Percentiles rank a stretch among this genome's conserved stretches.
phyloP scores from a whole-genome alignment of 2,329 filamentous ascomycete genomes.

The Clarireedia paspali region DNA sequence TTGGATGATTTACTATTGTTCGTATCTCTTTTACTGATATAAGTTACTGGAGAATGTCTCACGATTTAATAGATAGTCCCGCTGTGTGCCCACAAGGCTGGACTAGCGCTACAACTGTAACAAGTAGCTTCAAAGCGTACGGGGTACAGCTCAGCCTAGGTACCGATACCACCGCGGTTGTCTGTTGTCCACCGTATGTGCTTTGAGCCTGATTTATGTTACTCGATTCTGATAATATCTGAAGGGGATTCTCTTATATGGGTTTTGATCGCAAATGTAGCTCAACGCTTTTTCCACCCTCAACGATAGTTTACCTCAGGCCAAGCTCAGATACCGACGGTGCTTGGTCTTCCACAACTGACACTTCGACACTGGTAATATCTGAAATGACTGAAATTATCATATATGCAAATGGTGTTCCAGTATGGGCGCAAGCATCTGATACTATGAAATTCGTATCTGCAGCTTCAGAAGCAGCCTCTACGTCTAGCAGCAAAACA shows the following conservation, averaged over 20 bases:
- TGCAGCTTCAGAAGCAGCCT: background rate
- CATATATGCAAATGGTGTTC: background rate
- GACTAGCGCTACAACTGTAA: background rate
- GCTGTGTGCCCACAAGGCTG: background rate
- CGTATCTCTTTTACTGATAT: too few relatives aligned
- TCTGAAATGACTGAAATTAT: background rate
- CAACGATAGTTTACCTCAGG: background rate
- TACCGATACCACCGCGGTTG: background rate
- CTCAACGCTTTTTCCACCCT: background rate
- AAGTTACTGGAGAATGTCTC: background rate
- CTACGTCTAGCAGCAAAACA: background rate
- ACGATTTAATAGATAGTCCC: background rate
- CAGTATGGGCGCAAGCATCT: background rate
- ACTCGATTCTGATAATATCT: background rate
- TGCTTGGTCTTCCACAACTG: background rate
- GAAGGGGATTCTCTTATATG: background rate
- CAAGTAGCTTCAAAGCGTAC: background rate
- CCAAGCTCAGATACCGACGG: background rate
- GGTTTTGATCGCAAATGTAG: background rate
- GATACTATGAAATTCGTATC: background rate
- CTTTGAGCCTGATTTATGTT: background rate
- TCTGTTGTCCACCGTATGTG: background rate
- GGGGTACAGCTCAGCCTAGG: background rate
- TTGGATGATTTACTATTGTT: background rate
- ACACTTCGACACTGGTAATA: background rate